Conservation (phyloP, 2,329 filamentous ascomycete species). For the Diaporthe aspalathi region DNA sequence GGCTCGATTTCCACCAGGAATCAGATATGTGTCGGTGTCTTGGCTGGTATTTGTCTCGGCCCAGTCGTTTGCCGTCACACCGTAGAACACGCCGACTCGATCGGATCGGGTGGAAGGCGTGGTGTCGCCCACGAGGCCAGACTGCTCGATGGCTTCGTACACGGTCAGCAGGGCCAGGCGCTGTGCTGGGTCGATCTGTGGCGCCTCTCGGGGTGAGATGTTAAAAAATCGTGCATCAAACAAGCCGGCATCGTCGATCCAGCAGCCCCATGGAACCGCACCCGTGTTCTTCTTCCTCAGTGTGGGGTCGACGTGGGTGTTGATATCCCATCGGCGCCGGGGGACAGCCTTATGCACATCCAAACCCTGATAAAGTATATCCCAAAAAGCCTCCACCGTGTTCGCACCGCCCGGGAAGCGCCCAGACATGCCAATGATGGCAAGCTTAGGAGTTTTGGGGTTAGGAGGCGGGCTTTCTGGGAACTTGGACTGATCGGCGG, state of each 20-base stretch:
- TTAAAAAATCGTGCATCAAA: constrained; percentile 39
- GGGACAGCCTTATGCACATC: constrained; percentile 39
- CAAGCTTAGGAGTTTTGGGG: constrained; percentile 68
- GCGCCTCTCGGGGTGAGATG: constrained; percentile 35
- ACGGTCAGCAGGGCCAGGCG: constrained; percentile 28
- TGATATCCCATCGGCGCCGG: constrained; percentile 51
- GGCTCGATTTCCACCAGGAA: constrained; percentile 45
- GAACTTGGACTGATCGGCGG: background rate
- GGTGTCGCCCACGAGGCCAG: constrained; percentile 53
- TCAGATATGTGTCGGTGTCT: constrained; percentile 40
- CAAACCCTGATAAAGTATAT: constrained; percentile 38
- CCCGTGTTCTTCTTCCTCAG: constrained; percentile 66
- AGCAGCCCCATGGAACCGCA: constrained; percentile 65
- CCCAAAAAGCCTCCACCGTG: constrained; percentile 41
- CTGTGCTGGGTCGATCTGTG: constrained; percentile 34
- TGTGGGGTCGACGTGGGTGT: constrained; percentile 76
- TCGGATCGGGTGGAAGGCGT: constrained; percentile 44
- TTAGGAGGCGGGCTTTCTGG: background rate
- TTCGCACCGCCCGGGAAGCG: constrained; percentile 33
- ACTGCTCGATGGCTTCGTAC: constrained; percentile 50
- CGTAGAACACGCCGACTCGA: constrained; percentile 74
- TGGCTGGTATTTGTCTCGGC: constrained; percentile 69
- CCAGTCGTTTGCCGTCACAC: constrained; percentile 64
- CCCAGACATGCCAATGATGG: constrained; percentile 78
- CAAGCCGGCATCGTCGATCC: constrained; percentile 10